Base-by-base conservation (phyloP, 2,329 filamentous ascomycete genomes). In the Grosmannia clavigera region DNA sequence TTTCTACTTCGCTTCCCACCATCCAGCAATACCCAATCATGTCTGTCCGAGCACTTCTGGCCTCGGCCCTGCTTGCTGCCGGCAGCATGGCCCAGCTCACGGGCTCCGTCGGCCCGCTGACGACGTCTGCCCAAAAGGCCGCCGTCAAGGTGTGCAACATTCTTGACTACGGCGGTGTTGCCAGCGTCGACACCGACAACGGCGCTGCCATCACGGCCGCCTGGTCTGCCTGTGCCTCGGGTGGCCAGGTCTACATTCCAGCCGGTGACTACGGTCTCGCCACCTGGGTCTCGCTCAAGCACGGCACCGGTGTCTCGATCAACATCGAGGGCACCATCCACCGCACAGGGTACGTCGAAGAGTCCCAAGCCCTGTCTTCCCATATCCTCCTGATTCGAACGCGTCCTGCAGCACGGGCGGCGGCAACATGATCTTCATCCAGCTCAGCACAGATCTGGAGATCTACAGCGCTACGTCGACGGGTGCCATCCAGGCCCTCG, bases 171-270 rank as follows among this genome's bases (percentile, higher is more conserved):
- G 79, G 79, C 14, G 79, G 72, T 10, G 73, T 72, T 33, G 78
- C 79, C 1, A 76, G 78, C 66, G 76, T 76, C 61, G 70, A 71
- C n/a, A 78, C 77, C 5, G 79, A 82, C 64, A 67, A 82, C 29
- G 76, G 78, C 0, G 70, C 75, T 2, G 71, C 79, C 11, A 70
- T 82, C 16, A 68, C 69, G 9, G 70, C 71, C 22, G 80, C 80
- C 3, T 81, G 75, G 65, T 72, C 68, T 2, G 80, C 72, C 22
- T 82, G 80, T 71, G 76, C 76, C 61, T 65, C 68, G 11, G 78
- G 79, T 9, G 79, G 79, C 5, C 61, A 61, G 19, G 60, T 65
- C n/a, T 65, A 65, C 55, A 60, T 65, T 6, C 64, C 64, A 46
- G 54, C 63, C 0, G 64, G 64, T 25, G 62, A 64, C 55, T 65